A percentile compares a stretch with the other conserved stretches of the same genome.
These are phyloP conservation scores for Neolentinus lepideus DNA, from an alignment of 1,284 basidiomycete genomes.

Conservation along the genomic window DNA sequence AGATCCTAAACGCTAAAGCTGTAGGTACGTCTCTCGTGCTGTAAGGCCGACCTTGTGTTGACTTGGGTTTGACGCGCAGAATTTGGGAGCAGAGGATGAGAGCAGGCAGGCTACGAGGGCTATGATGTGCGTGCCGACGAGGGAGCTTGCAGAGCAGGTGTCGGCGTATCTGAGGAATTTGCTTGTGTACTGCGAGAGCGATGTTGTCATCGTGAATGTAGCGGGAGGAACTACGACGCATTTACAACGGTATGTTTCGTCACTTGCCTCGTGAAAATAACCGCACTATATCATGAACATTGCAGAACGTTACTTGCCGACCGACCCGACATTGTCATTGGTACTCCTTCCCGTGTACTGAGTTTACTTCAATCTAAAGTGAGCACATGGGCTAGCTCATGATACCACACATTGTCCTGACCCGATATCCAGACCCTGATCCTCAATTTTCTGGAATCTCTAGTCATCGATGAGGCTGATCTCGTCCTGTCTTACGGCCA, in stretches of 20 bases:
- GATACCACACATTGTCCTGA: slow-evolving; percentile 3
- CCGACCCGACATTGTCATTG: slow-evolving; percentile 87
- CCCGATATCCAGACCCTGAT: slow-evolving; percentile 41
- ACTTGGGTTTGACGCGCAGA: not conserved
- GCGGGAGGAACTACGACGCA: slow-evolving; percentile 69
- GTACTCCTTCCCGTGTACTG: slow-evolving; percentile 85
- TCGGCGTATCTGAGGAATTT: slow-evolving; percentile 63
- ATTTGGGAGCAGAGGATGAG: not conserved
- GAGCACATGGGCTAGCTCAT: slow-evolving; percentile 6
- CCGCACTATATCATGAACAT: not conserved
- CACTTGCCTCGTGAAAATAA: not conserved
- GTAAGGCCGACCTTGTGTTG: not conserved
- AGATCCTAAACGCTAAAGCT: slow-evolving; percentile 76
- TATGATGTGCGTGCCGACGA: slow-evolving; percentile 89
- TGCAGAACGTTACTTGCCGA: slow-evolving; percentile 76
- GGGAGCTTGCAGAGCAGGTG: slow-evolving; percentile 92
- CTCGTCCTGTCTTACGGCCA: slow-evolving; percentile 97
- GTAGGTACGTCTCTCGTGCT: slow-evolving; percentile 40
- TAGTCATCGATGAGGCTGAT: slow-evolving; percentile 98
- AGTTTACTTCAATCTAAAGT: slow-evolving; percentile 78
- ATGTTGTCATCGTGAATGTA: slow-evolving; percentile 74
- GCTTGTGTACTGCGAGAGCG: slow-evolving; percentile 70
- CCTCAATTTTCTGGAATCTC: slow-evolving; percentile 64
- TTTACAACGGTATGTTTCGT: slow-evolving; percentile 62
- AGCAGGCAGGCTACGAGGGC: slow-evolving; percentile 52